Conservation (phyloP, 257 asterid genomes). For the Fraxinus excelsior region DNA sequence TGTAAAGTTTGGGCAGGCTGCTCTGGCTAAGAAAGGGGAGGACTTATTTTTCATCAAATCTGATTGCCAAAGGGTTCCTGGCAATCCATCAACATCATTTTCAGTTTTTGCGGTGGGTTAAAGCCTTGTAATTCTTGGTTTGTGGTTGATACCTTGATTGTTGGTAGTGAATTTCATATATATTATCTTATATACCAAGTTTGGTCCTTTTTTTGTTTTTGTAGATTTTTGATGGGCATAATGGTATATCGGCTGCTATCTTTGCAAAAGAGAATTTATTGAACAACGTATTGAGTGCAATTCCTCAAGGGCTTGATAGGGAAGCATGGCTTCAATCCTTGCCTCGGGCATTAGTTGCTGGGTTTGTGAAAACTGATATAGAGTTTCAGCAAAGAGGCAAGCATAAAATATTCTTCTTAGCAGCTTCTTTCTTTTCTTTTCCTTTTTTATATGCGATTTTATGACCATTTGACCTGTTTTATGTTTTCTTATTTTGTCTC, state of each 20-base stretch:
- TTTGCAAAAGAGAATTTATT: constrained; percentile 85
- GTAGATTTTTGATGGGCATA: constrained; percentile 95
- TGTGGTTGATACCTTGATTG: neutral
- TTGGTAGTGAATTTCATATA: neutral
- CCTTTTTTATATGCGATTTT: neutral
- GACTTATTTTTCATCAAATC: constrained; percentile 71
- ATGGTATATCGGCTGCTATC: constrained; percentile 96
- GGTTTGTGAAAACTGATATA: constrained; percentile 94
- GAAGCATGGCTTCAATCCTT: constrained; percentile 97
- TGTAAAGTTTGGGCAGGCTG: constrained; percentile 75
- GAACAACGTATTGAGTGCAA: constrained; percentile 83
- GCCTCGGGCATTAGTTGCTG: constrained; percentile 94
- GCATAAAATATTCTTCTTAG: constrained; percentile 12
- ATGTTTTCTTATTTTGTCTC: constrained; percentile 28
- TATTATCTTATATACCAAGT: neutral
- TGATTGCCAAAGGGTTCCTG: constrained; percentile 69
- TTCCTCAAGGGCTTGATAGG: constrained; percentile 71
- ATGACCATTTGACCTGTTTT: neutral
- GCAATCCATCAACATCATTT: constrained; percentile 63
- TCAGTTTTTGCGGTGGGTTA: constrained; percentile 20
- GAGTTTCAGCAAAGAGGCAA: constrained; percentile 89
- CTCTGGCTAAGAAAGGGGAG: constrained; percentile 88
- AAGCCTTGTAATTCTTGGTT: neutral
- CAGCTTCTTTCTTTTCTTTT: neutral
- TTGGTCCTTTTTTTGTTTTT: constrained; percentile 4